phyloP scores from a whole-genome alignment of 345 rosid species.

The Hibiscus mutabilis region DNA sequence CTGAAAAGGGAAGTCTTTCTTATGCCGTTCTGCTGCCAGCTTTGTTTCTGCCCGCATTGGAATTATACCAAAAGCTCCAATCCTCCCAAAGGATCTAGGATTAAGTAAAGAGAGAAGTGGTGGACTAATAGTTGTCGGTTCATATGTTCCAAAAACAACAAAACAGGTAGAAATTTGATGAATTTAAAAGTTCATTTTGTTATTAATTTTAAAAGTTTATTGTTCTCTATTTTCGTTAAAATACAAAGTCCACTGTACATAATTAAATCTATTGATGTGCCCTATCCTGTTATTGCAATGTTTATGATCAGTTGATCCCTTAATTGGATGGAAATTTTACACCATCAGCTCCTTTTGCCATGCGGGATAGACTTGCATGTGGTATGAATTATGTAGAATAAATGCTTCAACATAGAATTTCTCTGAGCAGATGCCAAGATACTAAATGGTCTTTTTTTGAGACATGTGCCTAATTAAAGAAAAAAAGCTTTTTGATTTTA shows the following conservation, averaged over 20 bases:
- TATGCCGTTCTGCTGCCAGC: slow-evolving; percentile 96
- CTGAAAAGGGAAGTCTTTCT: slow-evolving; percentile 75
- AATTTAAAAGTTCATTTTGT: slow-evolving; percentile 11
- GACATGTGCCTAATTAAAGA: neutral
- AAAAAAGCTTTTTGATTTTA: neutral
- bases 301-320: neutral
- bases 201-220: slow-evolving; percentile 8
- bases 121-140: slow-evolving; percentile 86
- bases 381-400: neutral
- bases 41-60: slow-evolving; percentile 92
- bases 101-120: slow-evolving; percentile 53
- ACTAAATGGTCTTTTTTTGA: neutral
- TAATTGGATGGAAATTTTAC: neutral
- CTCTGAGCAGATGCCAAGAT: neutral
- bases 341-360: neutral
- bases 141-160: slow-evolving; percentile 96
- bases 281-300: neutral
- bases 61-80: slow-evolving; percentile 67
- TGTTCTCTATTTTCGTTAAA: neutral
- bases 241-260: neutral
- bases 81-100: slow-evolving; percentile 73
- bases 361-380: neutral
- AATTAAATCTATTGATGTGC: neutral
- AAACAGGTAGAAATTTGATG: slow-evolving; percentile 53
- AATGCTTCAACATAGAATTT: neutral